phyloP scores from a whole-genome alignment of 371 early-diverging fungal species.

The Circinella minor region DNA sequence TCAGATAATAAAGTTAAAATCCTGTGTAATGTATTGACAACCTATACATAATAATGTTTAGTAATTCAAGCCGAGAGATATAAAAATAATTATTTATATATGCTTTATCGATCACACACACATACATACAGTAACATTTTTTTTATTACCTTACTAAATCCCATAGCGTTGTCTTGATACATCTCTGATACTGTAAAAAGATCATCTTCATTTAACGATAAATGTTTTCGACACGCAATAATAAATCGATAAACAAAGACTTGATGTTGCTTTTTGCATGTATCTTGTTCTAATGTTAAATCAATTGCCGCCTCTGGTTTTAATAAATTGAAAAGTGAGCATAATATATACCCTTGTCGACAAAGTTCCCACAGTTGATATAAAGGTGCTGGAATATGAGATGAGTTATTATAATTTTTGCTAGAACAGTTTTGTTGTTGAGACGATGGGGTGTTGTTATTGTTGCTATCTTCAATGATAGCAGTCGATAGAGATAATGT shows the following conservation, averaged over 20 bases:
- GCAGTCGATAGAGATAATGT: too few relatives aligned
- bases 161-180: slow-evolving; percentile 92
- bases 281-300: slow-evolving; percentile 46
- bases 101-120: neutral
- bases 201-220: slow-evolving; percentile 72
- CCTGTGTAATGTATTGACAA: slow-evolving; percentile 17
- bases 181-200: slow-evolving; percentile 86
- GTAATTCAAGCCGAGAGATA: neutral
- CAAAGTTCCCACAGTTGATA: slow-evolving; percentile 83
- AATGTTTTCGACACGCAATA: slow-evolving; percentile 71
- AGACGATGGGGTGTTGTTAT: neutral
- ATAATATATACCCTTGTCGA: slow-evolving; percentile 87
- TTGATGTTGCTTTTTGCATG: slow-evolving; percentile 59
- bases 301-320: slow-evolving; percentile 60
- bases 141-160: slow-evolving; percentile 84
- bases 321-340: slow-evolving; percentile 79
- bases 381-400: slow-evolving; percentile 12
- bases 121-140: neutral
- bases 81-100: neutral
- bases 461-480: neutral
- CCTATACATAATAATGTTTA: slow-evolving; percentile 1
- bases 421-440: slow-evolving; percentile 15
- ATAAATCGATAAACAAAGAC: slow-evolving; percentile 79
- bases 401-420: neutral
- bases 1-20: slow-evolving; percentile 10